phyloP scores from a whole-genome alignment of 805 yeast species.

The Starmerella floris region DNA sequence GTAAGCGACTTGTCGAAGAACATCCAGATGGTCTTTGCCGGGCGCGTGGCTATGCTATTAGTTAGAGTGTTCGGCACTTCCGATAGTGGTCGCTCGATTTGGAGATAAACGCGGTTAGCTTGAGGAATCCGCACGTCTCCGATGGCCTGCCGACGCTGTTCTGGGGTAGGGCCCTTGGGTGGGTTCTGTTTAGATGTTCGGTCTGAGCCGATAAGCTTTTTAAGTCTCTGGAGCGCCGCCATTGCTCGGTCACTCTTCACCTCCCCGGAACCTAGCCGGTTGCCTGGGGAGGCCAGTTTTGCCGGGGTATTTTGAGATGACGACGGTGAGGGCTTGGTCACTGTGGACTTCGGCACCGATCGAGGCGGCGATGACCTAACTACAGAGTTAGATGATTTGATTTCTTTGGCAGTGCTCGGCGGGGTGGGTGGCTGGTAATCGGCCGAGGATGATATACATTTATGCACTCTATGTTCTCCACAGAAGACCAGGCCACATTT shows the following conservation, averaged over 20 bases:
- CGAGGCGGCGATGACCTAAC: too few species aligned
- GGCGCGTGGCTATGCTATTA: conserved; percentile 12
- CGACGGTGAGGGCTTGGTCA: too few species aligned
- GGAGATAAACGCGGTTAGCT: conserved; percentile 27
- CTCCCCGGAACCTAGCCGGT: conserved; percentile 1
- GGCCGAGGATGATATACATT: conserved; percentile 22
- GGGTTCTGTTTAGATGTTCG: neutral
- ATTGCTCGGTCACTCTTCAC: conserved; percentile 11
- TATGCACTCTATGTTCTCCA: conserved; percentile 29
- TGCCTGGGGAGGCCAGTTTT: neutral
- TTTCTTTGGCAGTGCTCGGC: too few species aligned
- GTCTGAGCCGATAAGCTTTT: conserved; percentile 5
- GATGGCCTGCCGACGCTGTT: conserved; percentile 22
- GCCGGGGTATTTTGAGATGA: neutral
- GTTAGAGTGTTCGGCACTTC: conserved; percentile 18
- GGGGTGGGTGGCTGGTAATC: too few species aligned
- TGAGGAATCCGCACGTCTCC: conserved; percentile 29
- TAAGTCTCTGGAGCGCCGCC: conserved; percentile 15
- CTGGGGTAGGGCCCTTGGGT: conserved; percentile 1
- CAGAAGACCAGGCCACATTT: conserved; percentile 29
- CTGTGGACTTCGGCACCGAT: too few species aligned
- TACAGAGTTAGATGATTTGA: too few species aligned
- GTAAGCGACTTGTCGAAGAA: conserved; percentile 17
- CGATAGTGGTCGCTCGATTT: conserved; percentile 20
- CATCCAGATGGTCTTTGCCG: conserved; percentile 20